Evolutionary conservation across 2,329 filamentous ascomycete genomes (phyloP), one percentile per base, ranked within the genome.

Genomic region (Huntiella omanensis): DNA sequence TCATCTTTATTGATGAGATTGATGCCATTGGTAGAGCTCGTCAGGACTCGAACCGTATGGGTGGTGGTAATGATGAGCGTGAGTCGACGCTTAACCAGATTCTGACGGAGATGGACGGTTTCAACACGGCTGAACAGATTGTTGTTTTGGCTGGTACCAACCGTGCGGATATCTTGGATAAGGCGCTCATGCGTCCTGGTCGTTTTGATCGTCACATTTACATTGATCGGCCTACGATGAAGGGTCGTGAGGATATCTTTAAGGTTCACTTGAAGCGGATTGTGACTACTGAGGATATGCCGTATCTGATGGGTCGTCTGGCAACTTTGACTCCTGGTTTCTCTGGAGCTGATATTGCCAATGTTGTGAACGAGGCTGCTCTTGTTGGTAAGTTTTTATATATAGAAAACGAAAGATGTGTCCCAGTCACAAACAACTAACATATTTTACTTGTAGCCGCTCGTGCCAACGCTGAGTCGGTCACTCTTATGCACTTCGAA

Each of bases 1-100:
- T 98, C 63, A 92, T 98, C 62, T 98, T 98, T 68, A 96, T 98
- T 54, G 91, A 98, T 59, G 91, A 98, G 64, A 98, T 98, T 55
- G 91, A 98, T 60, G 91, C 91, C 49, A 95, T 98, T 56, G 91
- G 91, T 55, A 85, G 87, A 59, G 83, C 88, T 47, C 77, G 91
- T 64, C 71, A 79, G 16, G 92, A 94, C 59, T 75, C 80, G 33
- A 81, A 80, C 53, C 56, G 58, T 40, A 65, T 66, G 49, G 81
- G 82, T 35, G 87, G 88, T 52, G 91, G 91, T 51, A 96, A 96
- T 58, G 91, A 98, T 58, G 91, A 98, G 66, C 81, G 91, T 51
- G 91, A 98, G 65, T 84, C 83, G 41, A 98, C 91, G 0, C 77
- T 98, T 22, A 98, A 98, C 64, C 91, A 98, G 65, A 96, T 98